Evolutionary conservation across 2,329 filamentous ascomycete genomes (phyloP), one percentile per base, ranked within the genome.

Genomic region (Cyphellophora attinorum): DNA sequence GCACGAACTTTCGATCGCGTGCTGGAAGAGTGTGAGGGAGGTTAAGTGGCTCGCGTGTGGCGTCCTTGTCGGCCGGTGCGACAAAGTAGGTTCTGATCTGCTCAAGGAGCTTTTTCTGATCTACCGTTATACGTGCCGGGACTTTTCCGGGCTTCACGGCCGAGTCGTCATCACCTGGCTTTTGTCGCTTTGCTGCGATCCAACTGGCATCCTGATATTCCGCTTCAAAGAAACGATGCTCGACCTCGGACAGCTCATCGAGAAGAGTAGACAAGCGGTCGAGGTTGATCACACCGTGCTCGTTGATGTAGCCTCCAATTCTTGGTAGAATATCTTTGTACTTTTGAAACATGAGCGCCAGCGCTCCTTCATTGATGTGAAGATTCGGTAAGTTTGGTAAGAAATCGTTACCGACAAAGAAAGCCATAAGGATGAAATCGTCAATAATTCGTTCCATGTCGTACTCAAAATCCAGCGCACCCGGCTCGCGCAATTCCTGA

Each of bases 361-460:
- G 66, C 14, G 93, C 91, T 46, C 91, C 93, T 61, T 98, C 93
- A 60, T 98, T 98, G 61, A 98, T 98, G 61, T 98, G 91, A 46
- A 98, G 64, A 53, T 93, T 85, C 4, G 93, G 93, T 39, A 98
- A 70, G 61, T 98, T 95, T 3, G 91, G 91, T 58, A 98, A 72
- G 65, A 98, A 98, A 72, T 98, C 91, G 61, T 98, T 98, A 56
- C 91, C 91, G 51, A 98, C 85, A 59, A 98, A 98, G 66, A 98
- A 98, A 31, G 88, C 89, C 86, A 98, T 95, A 41, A 98, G 74
- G 56, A 98, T 96, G 60, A 98, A 98, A 67, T 98, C 91, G 57
- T 98, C 91, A 63, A 98, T 96, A 53, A 98, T 78, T 45, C 82
- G 77, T 66, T 98, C 91, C 71, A 98, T 81, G 54, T 98, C 83